Base-by-base conservation (phyloP, 352 stramenopile genomes). In the Globisporangium sylvaticum region DNA sequence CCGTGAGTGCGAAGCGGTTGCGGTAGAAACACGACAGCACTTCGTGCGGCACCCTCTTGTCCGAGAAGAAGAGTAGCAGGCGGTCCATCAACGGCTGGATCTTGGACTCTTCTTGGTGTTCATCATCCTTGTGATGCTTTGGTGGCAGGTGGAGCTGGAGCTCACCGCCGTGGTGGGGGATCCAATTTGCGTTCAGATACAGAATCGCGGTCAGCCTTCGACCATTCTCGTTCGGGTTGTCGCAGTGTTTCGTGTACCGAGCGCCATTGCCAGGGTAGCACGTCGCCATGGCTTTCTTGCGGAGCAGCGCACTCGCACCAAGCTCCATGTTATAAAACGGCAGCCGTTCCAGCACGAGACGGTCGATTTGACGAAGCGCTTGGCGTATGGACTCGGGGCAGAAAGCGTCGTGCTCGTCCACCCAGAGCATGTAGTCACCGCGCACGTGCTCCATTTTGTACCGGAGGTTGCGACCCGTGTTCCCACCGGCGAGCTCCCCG, bases 131-230 rank as follows among this genome's bases (percentile, higher is more conserved):
- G 18, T 50, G 42, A 18, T 15, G 18, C 42, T 50, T 15, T 27
- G 18, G 12, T 15, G 74, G 32, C 4, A 65, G 20, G 53, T 84
- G 69, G 3, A 82, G 48, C 22, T 68, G 55, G 2, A 87, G 65
- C 31, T 81, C 74, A 1, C 78, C 78, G 2, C 76, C 78, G 34
- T 84, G 65, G 1, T 27, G 24, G 5, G 54, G 39, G 2, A 52
- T 42, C 79, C 79, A 87, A 24, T 71, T 54, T 0, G 63, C 48
- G 42, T 87, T 87, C n/a, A 81, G 64, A 54, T 87, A 87, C 42
- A 87, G n/a, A 42, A 87, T 80, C 24, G 73, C 79, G 4, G 79
- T 87, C 29, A 87, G 64, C 65, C 85, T 87, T 32, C 75, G 75
- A 0, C 78, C 76, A 24, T 81, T 82, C 25, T 57, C 46, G 56